These are phyloP conservation scores for Dictyostelium intermedium DNA, from an alignment of 78 protist genomes.

Conservation along the genomic window DNA sequence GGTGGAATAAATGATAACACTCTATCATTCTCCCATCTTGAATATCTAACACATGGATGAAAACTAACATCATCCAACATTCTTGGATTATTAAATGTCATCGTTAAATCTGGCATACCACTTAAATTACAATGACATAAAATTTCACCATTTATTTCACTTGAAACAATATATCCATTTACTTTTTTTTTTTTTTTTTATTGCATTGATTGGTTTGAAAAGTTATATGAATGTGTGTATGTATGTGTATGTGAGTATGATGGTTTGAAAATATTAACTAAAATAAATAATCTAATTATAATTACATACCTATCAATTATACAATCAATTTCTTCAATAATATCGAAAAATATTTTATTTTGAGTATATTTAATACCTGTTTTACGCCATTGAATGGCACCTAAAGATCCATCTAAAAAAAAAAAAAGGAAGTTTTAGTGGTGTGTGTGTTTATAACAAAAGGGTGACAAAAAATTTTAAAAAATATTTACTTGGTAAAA, in stretches of 20 bases:
- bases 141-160: slow-evolving; percentile 83
- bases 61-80: slow-evolving; percentile 88
- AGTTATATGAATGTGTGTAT: neutral
- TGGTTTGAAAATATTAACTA: too few relatives aligned
- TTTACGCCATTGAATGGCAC: slow-evolving; percentile 92
- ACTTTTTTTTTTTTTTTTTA: slow-evolving; percentile 25
- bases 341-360: slow-evolving; percentile 94
- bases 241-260: neutral
- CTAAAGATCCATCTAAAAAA: slow-evolving; percentile 63
- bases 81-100: slow-evolving; percentile 85
- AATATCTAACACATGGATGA: slow-evolving; percentile 92
- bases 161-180: slow-evolving; percentile 72
- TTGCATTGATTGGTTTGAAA: too few relatives aligned
- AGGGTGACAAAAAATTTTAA: too few relatives aligned
- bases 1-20: slow-evolving; percentile 88
- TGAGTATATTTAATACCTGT: slow-evolving; percentile 89
- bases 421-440: neutral
- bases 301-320: slow-evolving; percentile 75
- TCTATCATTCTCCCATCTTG: slow-evolving; percentile 79
- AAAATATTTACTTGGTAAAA: slow-evolving; percentile 53
- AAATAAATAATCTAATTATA: neutral
- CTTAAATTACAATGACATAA: slow-evolving; percentile 54
- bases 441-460: too few relatives aligned
- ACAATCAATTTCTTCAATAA: slow-evolving; percentile 91
- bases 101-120: slow-evolving; percentile 90